Conservation (phyloP, 805 yeast genomes). For the Saccharomyces paradoxus region DNA sequence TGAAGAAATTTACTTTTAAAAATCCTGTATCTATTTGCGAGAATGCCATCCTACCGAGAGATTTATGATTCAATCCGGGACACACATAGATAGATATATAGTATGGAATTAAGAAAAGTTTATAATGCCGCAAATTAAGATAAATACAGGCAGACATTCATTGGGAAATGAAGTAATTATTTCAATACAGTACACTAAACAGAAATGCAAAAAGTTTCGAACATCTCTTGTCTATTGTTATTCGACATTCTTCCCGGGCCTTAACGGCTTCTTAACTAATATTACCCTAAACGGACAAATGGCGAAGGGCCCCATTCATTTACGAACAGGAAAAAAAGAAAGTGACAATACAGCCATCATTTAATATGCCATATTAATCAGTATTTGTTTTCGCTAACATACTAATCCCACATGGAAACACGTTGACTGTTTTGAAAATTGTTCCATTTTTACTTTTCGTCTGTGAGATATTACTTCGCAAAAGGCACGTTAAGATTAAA, state of each 20-base stretch:
- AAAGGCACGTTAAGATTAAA: neutral
- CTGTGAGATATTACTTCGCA: neutral
- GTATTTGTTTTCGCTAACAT: neutral
- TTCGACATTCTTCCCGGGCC: neutral
- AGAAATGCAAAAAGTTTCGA: neutral
- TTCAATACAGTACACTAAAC: neutral
- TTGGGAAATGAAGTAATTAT: no score
- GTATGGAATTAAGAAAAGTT: neutral
- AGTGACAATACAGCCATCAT: neutral
- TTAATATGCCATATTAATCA: neutral
- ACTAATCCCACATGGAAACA: neutral
- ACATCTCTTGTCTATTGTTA: neutral
- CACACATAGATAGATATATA: neutral
- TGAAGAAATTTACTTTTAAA: neutral
- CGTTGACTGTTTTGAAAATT: neutral
- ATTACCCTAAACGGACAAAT: neutral
- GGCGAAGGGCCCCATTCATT: neutral
- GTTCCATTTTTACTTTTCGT: neutral
- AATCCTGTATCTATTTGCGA: neutral
- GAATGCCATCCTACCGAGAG: neutral
- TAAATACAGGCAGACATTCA: no score
- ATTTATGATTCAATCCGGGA: neutral
- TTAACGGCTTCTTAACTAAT: neutral
- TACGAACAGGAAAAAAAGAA: neutral
- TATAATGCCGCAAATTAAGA: no score